Evolutionary conservation across 1,284 basidiomycete genomes (phyloP), one percentile per base, ranked within the genome.

Genomic region (Microbotryum intermedium): DNA sequence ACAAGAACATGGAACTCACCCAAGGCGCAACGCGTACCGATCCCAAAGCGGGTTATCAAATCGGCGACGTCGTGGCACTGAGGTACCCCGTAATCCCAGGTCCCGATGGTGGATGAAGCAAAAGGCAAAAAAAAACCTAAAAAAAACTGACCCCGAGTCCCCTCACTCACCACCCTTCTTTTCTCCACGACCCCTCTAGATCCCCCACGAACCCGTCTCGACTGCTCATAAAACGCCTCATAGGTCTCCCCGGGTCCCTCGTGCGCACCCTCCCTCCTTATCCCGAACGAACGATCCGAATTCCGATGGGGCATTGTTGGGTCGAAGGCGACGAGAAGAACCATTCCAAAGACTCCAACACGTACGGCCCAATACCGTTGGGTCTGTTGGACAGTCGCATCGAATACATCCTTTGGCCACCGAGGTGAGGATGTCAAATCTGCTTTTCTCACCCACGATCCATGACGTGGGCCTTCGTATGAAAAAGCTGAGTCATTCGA

Each of bases 241-340:
- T 81, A 46, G 80, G 77, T 11, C 70, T 81, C 8, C 77, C 77
- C 53, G 79, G 79, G n/a, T 79, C 80, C 64, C 69, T 78, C 1
- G 77, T 79, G 50, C 66, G 73, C 16, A 76, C 78, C 0, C 63
- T 76, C 1, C 72, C 74, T 0, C 76, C 76, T 2, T 73, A 59
- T n/a, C 46, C 47, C 16, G 71, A 26, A 61, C 72, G 42, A 73
- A 75, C 47, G 0, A 68, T 78, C 5, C 57, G 73, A 29, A 73
- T 77, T 52, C 76, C 75, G 1, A 70, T 72, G 10, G 77, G 77
- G 16, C 70, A 73, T 52, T 78, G 76, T 46, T 81, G 79, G 79
- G 74, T 81, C 51, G 80, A 81, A 70, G 80, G 80, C 16, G 80
- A 81, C 70, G 78, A 77, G 34, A 72, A 70, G 29, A 77, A 74